Evolutionary conservation across 345 rosid species (phyloP).

Genomic region (Aquilaria yunnanensis): DNA sequence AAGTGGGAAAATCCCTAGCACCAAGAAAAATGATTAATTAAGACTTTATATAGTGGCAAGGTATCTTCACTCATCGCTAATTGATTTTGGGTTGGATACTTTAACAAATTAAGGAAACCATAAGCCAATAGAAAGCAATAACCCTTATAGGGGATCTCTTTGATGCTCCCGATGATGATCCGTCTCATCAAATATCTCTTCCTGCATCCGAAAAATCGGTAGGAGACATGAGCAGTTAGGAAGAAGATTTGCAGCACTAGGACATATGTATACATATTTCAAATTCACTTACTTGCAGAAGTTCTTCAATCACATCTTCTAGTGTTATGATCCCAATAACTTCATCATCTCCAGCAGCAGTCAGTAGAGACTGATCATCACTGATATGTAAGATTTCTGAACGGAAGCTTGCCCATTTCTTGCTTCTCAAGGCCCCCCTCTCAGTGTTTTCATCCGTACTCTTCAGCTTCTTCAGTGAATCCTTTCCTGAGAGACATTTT

Average conservation of each 20-base stretch:
- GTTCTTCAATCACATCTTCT: conserved; percentile 67
- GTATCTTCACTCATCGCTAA: too few relatives aligned
- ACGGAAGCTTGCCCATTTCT: conserved; percentile 37
- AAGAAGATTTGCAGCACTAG: neutral
- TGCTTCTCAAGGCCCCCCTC: conserved; percentile 27
- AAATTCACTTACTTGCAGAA: conserved; percentile 37
- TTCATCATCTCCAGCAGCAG: conserved; percentile 28
- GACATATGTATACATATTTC: neutral
- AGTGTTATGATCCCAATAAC: conserved; percentile 53
- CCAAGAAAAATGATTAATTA: too few relatives aligned
- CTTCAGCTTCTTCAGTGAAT: conserved; percentile 32
- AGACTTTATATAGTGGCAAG: too few relatives aligned
- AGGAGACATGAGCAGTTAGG: neutral
- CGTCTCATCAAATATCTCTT: conserved; percentile 66
- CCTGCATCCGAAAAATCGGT: conserved; percentile 23
- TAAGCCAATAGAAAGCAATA: too few relatives aligned
- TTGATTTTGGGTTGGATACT: too few relatives aligned
- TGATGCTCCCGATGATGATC: conserved; percentile 33
- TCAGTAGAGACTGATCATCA: conserved; percentile 18
- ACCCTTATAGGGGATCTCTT: neutral
- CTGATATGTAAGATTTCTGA: conserved; percentile 33
- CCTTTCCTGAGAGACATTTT: conserved; percentile 23
- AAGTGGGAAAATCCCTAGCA: too few relatives aligned
- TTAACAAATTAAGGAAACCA: too few relatives aligned
- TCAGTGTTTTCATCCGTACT: conserved; percentile 18